phyloP scores from a whole-genome alignment of 1,139 yeast genomes.

The Hemisphaericaspora subhashii region DNA sequence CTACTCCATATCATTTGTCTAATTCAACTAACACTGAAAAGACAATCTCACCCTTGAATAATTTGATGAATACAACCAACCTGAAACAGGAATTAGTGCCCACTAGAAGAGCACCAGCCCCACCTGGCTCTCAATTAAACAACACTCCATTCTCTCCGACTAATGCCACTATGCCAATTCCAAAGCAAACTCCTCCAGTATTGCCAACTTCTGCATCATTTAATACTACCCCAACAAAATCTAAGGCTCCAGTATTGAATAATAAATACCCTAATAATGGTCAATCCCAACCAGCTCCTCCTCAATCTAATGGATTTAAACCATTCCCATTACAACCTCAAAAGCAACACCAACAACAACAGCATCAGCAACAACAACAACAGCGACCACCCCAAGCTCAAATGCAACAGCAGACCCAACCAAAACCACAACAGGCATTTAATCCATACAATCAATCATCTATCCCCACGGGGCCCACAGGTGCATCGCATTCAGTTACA shows the following conservation, averaged over 20 bases:
- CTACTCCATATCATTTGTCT: constrained; percentile 41
- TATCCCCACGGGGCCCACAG: constrained; percentile 9
- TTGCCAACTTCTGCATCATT: constrained; percentile 24
- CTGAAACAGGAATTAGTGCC: constrained; percentile 38
- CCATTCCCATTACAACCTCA: constrained; percentile 10
- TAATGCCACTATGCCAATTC: constrained; percentile 19
- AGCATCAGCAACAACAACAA: constrained; percentile 13
- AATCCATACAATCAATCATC: constrained; percentile 1
- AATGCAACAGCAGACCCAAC: constrained; percentile 4
- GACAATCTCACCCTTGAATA: constrained; percentile 37
- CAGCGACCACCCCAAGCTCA: constrained; percentile 2
- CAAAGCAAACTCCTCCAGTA: constrained; percentile 35
- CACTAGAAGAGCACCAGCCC: constrained; percentile 57
- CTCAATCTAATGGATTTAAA: constrained; percentile 10
- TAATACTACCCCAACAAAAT: constrained; percentile 6
- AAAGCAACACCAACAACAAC: constrained; percentile 4
- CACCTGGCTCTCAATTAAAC: constrained; percentile 30
- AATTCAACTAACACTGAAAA: constrained; percentile 15
- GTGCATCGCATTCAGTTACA: constrained; percentile 14
- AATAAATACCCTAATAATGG: neutral
- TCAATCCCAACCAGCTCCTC: constrained; percentile 18
- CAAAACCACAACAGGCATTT: neutral
- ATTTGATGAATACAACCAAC: constrained; percentile 24
- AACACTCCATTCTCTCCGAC: constrained; percentile 8
- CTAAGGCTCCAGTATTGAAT: neutral